A percentile compares a stretch with the other conserved stretches of the same genome.
These are phyloP conservation scores for Wickerhamomyces canadensis DNA, from an alignment of 805 yeast species.

Conservation along the genomic window DNA sequence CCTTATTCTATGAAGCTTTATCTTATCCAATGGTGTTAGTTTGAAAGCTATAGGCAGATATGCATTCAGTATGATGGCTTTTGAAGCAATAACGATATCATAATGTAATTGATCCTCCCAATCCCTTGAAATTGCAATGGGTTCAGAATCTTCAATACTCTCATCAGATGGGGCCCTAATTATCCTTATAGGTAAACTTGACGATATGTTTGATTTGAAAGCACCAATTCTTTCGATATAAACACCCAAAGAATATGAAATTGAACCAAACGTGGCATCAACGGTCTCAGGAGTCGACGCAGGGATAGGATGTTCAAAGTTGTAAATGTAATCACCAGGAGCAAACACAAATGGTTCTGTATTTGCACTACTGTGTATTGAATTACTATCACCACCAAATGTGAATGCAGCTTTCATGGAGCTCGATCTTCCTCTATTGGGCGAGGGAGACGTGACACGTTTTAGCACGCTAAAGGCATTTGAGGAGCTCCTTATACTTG, in stretches of 20 bases:
- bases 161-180: constrained; percentile 74
- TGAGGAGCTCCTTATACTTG: constrained; percentile 9
- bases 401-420: constrained; percentile 7
- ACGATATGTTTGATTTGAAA: constrained; percentile 71
- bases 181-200: constrained; percentile 56
- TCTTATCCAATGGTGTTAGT: constrained; percentile 80
- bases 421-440: constrained; percentile 14
- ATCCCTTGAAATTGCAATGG: constrained; percentile 81
- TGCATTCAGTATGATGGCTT: constrained; percentile 79
- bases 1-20: constrained; percentile 79
- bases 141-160: constrained; percentile 85
- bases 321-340: constrained; percentile 90
- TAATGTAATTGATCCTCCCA: constrained; percentile 93
- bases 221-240: constrained; percentile 74
- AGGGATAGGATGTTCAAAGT: constrained; percentile 85
- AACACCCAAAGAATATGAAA: constrained; percentile 65
- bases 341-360: constrained; percentile 41
- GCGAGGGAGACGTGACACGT: constrained; percentile 24
- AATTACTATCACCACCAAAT: constrained; percentile 1
- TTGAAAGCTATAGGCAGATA: constrained; percentile 79
- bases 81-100: constrained; percentile 87
- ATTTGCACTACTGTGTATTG: constrained; percentile 7
- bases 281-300: constrained; percentile 79
- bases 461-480: constrained; percentile 20
- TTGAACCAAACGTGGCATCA: constrained; percentile 75